Evolutionary conservation across 495 filamentous ascomycete genomes (phyloP).

Genomic region (Neurospora sp.): DNA sequence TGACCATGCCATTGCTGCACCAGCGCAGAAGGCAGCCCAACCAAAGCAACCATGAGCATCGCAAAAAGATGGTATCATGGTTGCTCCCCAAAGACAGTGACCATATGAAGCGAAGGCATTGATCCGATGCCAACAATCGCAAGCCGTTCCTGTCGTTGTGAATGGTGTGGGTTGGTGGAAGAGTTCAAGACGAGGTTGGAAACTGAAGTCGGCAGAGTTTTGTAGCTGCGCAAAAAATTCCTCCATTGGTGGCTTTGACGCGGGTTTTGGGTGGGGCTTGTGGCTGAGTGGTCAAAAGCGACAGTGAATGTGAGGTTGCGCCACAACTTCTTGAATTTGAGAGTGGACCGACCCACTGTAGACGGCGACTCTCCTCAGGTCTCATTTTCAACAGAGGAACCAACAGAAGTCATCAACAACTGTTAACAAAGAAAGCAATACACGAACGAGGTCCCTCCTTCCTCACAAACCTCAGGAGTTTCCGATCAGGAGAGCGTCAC

Average conservation of each 20-base stretch:
- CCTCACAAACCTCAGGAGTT: neutral
- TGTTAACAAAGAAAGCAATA: neutral
- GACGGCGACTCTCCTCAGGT: neutral
- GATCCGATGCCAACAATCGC: neutral
- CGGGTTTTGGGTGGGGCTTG: neutral
- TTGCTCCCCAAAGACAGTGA: neutral
- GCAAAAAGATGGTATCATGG: neutral
- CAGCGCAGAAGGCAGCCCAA: neutral
- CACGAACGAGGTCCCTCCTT: neutral
- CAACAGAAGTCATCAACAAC: neutral
- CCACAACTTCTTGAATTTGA: neutral
- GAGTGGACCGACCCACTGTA: neutral
- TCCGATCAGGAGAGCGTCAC: neutral
- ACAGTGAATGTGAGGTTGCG: neutral
- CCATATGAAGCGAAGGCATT: neutral
- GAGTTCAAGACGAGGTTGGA: neutral
- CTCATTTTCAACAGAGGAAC: neutral
- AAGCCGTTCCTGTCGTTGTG: neutral
- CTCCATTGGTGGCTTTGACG: neutral
- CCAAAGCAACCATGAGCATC: neutral
- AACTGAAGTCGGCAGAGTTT: neutral
- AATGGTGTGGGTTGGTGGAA: neutral
- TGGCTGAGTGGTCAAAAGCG: neutral
- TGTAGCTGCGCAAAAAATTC: neutral
- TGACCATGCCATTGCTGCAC: neutral